These are phyloP conservation scores for Ogataea wickerhamii DNA, from an alignment of 805 yeast species.

Conservation along the genomic window DNA sequence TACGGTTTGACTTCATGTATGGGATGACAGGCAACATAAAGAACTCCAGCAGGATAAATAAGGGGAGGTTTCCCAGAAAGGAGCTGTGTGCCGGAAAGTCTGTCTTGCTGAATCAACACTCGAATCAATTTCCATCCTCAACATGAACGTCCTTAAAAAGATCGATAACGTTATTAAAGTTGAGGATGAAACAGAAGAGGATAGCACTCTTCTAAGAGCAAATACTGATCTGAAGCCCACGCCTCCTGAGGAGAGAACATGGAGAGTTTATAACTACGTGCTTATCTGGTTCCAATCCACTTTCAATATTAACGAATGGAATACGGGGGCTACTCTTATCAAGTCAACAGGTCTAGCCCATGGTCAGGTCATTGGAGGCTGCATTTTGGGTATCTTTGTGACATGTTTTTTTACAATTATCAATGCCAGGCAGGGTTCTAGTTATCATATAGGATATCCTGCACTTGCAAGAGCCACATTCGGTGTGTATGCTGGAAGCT, in stretches of 20 bases:
- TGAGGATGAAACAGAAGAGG: constrained; percentile 22
- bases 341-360: constrained; percentile 16
- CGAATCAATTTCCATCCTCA: no score
- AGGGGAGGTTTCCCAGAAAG: neutral
- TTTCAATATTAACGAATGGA: constrained; percentile 29
- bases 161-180: constrained; percentile 19
- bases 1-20: no score
- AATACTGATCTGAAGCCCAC: constrained; percentile 39
- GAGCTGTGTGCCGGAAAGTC: no score
- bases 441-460: constrained; percentile 36
- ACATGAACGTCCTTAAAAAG: constrained; percentile 27
- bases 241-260: constrained; percentile 33
- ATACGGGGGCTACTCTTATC: constrained; percentile 26
- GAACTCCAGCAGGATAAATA: neutral
- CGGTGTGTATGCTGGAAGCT: constrained; percentile 35
- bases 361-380: constrained; percentile 16
- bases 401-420: constrained; percentile 17
- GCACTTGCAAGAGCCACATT: constrained; percentile 34
- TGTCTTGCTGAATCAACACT: no score
- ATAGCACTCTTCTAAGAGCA: constrained; percentile 21
- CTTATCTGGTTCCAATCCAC: constrained; percentile 24
- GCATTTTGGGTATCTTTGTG: constrained; percentile 12
- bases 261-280: constrained; percentile 28
- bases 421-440: constrained; percentile 17
- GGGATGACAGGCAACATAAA: no score